Percentiles rank a stretch among this genome's conserved stretches.
Conservation (phyloP, 495 filamentous ascomycete species). For the Emericellopsis terricola region DNA sequence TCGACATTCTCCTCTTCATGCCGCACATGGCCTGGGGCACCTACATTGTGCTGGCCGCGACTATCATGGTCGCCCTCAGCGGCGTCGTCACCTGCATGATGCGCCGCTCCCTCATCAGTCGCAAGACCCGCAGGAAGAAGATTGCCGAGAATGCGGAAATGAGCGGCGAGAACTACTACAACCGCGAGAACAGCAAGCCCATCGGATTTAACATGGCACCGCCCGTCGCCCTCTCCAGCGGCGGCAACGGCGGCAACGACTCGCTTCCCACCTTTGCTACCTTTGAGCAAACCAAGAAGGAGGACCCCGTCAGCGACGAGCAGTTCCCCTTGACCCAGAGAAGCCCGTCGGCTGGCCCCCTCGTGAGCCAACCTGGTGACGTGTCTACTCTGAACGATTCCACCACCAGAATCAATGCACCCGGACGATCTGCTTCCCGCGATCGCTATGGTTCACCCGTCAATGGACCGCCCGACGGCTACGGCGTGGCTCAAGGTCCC, state of each 20-base stretch:
- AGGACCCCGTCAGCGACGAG: constrained; percentile 52
- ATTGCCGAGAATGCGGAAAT: constrained; percentile 89
- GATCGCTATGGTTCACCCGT: constrained; percentile 58
- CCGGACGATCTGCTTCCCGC: constrained; percentile 14
- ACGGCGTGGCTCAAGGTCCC: constrained; percentile 38
- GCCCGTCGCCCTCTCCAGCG: constrained; percentile 35
- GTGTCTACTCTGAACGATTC: constrained; percentile 12
- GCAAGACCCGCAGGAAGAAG: constrained; percentile 78
- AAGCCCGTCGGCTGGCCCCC: constrained; percentile 33
- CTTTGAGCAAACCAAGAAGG: constrained; percentile 46
- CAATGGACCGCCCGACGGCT: constrained; percentile 24
- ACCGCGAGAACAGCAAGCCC: constrained; percentile 37
- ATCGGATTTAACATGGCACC: constrained; percentile 22
- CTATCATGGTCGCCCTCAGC: constrained; percentile 68
- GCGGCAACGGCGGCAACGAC: constrained; percentile 31
- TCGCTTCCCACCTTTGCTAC: constrained; percentile 58
- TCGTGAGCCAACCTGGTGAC: constrained; percentile 15
- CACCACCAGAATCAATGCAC: constrained; percentile 10
- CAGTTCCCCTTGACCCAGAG: constrained; percentile 60
- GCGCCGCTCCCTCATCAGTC: constrained; percentile 80
- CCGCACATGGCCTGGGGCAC: constrained; percentile 89
- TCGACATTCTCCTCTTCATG: constrained; percentile 92
- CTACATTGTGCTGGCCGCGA: constrained; percentile 84
- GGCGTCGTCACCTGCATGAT: constrained; percentile 90
- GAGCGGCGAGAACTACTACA: constrained; percentile 86